phyloP scores from a whole-genome alignment of 1,139 yeast genomes.

The Taphrina deformans region DNA sequence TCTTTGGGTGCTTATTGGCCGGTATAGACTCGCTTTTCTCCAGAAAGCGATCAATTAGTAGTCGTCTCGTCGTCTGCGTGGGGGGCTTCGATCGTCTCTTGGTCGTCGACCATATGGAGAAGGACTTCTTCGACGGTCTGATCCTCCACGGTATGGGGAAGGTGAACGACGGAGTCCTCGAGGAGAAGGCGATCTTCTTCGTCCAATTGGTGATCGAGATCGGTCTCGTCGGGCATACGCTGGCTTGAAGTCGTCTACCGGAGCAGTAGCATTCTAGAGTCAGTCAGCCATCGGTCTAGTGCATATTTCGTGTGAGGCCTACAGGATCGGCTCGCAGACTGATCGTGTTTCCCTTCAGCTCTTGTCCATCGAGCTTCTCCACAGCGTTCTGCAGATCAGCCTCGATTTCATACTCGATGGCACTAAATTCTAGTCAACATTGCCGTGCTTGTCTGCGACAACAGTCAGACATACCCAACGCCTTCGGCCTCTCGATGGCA shows the following conservation, averaged over 20 bases:
- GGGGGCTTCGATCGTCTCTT: constrained; percentile 35
- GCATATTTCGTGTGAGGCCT: constrained; percentile 20
- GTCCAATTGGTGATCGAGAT: constrained; percentile 25
- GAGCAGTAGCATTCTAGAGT: constrained; percentile 23
- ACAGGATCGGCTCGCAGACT: constrained; percentile 41
- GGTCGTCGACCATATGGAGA: constrained; percentile 32
- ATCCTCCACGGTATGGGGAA: constrained; percentile 9
- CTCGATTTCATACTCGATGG: constrained; percentile 41
- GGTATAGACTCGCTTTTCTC: neutral
- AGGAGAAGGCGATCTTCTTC: constrained; percentile 19
- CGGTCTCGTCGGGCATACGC: constrained; percentile 32
- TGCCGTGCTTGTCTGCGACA: neutral
- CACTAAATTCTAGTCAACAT: constrained; percentile 35
- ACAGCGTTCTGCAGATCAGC: constrained; percentile 42
- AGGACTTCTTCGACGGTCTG: constrained; percentile 19
- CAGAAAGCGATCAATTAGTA: neutral
- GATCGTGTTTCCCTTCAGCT: constrained; percentile 40
- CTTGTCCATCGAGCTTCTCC: constrained; percentile 40
- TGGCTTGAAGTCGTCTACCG: constrained; percentile 37
- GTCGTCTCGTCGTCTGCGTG: constrained; percentile 35
- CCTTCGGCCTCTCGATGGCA: constrained; percentile 41
- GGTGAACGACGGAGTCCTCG: constrained; percentile 22
- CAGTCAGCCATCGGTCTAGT: neutral
- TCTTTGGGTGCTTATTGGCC: too few relatives aligned
- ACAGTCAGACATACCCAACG: constrained; percentile 39